Evolutionary conservation across 2,329 filamentous ascomycete genomes (phyloP), one percentile per base, ranked within the genome.

Genomic region (Clathrospora elynae): DNA sequence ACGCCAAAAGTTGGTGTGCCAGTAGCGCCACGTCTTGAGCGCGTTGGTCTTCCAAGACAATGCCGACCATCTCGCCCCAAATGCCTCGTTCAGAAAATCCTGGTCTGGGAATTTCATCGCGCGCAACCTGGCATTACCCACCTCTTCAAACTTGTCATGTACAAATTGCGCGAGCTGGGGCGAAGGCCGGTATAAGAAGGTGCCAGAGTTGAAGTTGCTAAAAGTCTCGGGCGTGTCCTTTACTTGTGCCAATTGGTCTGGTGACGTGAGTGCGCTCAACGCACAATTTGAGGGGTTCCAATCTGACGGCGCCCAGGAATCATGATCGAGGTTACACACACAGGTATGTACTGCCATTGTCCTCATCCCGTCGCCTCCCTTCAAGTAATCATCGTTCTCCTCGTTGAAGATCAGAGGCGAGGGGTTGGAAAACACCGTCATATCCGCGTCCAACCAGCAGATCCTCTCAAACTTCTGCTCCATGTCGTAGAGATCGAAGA

Each of bases 361-460:
- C 61, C 75, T 45, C 70, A 52, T 50, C 1, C 44, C 54, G 5
- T 57, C 47, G 0, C 40, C 49, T 3, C 45, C 49, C 0, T 35
- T 64, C 0, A 66, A 22, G 12, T 63, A 55, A 4, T 23, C 43
- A 2, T 73, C 72, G 8, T 78, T 64, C 1, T 60, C 38, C n/a
- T 47, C 23, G 34, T 69, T 67, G 58, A 81, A 79, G 7, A 79
- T 58, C 2, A 58, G 24, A 0, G 57, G 53, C 2, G 46, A 51
- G 0, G 64, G 62, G 19, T 73, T 59, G 39, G 76, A 73, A 49
- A 75, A 73, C 22, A 78, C 60, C 42, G 76, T 70, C 70, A 79
- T 78, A 49, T 80, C 77, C 6, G 77, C 76, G 49, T 80, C 78
- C 4, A 81, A 67, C 49, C 78, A 79, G 53, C 75, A 77, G 11